Evolutionary conservation across 768 basidiomycete species (phyloP).

Genomic region (Boletus rufocinnamomeus): DNA sequence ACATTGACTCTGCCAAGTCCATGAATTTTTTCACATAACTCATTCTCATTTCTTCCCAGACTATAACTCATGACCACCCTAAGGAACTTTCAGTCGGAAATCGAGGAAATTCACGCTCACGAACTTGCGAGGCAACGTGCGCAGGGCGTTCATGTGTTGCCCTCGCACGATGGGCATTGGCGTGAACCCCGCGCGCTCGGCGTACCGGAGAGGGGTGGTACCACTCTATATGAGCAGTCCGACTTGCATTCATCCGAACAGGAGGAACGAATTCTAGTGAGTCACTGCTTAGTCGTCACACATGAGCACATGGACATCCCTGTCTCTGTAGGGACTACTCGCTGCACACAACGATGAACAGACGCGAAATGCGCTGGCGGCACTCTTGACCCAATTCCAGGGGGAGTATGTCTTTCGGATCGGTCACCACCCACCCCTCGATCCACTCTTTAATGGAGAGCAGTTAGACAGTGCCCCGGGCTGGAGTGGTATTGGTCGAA

Average conservation of each 20-base stretch:
- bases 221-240: neutral
- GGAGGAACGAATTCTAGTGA: conserved; percentile 23
- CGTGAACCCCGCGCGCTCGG: conserved; percentile 40
- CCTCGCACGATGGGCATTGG: conserved; percentile 41
- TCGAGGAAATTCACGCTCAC: conserved; percentile 71
- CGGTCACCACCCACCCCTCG: conserved; percentile 63
- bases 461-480: conserved; percentile 43
- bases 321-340: conserved; percentile 42
- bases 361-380: conserved; percentile 66
- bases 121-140: conserved; percentile 65
- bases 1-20: conserved; percentile 6
- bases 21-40: conserved; percentile 17
- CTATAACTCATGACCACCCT: conserved; percentile 33
- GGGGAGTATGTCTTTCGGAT: conserved; percentile 79
- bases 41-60: conserved; percentile 1
- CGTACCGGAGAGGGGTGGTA: neutral
- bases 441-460: conserved; percentile 57
- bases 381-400: conserved; percentile 61
- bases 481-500: conserved; percentile 56
- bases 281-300: neutral
- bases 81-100: conserved; percentile 61
- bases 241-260: conserved; percentile 14
- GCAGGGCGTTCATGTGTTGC: conserved; percentile 21
- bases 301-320: neutral
- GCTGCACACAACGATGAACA: conserved; percentile 45